A percentile compares a stretch with the other conserved stretches of the same genome.
Conservation (phyloP, 2,329 filamentous ascomycete species). For the Aspergillus ochraceoroseus region DNA sequence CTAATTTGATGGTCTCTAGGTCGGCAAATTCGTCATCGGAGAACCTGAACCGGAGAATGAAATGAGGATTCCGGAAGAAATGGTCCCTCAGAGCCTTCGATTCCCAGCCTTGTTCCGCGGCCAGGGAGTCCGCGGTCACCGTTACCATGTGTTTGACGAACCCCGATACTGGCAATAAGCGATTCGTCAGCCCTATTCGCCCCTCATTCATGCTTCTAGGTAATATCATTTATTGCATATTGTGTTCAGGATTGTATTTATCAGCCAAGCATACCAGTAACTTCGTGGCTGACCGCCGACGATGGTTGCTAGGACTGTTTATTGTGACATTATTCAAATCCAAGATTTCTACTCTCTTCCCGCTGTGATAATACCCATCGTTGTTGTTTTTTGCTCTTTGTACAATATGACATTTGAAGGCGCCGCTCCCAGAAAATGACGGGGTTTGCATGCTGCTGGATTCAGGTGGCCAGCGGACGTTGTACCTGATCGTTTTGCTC, state of each 20-base stretch:
- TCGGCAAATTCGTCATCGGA: conserved; percentile 89
- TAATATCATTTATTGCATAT: conserved; percentile 2
- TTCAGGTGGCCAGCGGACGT: no score
- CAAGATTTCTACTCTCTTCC: conserved; percentile 5
- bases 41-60: conserved; percentile 60
- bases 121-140: conserved; percentile 78
- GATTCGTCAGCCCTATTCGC: neutral
- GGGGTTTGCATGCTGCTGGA: no score
- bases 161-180: conserved; percentile 61
- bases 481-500: no score
- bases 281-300: conserved; percentile 5
- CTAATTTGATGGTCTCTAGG: conserved; percentile 39
- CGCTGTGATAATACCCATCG: neutral
- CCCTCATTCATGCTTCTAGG: neutral
- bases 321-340: conserved; percentile 6
- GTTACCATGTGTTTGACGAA: conserved; percentile 93
- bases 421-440: no score
- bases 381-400: no score
- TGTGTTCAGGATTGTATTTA: neutral
- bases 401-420: no score
- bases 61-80: conserved; percentile 63
- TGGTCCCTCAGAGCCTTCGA: conserved; percentile 69
- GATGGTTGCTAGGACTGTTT: conserved; percentile 12
- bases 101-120: conserved; percentile 85
- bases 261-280: conserved; percentile 5